These are phyloP conservation scores for Fusarium luffae DNA, from an alignment of 2,329 filamentous ascomycete species.

Conservation along the genomic window DNA sequence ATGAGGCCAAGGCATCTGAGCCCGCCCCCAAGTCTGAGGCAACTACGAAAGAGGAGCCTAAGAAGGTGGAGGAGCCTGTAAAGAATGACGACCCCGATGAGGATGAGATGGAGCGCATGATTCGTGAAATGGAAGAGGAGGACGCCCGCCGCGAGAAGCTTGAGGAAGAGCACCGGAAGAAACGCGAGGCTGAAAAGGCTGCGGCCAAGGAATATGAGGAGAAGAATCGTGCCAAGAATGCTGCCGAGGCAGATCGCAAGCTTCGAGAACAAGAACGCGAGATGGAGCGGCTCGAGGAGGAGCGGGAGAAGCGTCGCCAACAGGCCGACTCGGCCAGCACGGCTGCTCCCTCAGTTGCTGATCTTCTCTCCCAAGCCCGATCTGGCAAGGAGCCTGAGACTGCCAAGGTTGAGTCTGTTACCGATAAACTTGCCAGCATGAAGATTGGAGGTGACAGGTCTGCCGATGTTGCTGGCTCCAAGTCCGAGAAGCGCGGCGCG, in stretches of 20 bases:
- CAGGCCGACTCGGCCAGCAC: conserved; percentile 63
- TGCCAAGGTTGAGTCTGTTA: conserved; percentile 53
- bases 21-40: conserved; percentile 39
- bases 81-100: conserved; percentile 57
- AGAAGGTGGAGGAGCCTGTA: conserved; percentile 45
- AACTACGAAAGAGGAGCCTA: conserved; percentile 40
- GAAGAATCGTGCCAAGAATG: conserved; percentile 55
- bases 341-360: conserved; percentile 59
- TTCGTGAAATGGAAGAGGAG: conserved; percentile 68
- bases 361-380: conserved; percentile 59
- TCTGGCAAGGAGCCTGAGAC: conserved; percentile 55
- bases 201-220: conserved; percentile 64
- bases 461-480: conserved; percentile 61
- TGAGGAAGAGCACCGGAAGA: conserved; percentile 57
- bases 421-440: conserved; percentile 64
- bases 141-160: conserved; percentile 35
- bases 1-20: conserved; percentile 47
- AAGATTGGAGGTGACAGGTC: conserved; percentile 60
- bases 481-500: conserved; percentile 69
- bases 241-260: conserved; percentile 70
- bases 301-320: conserved; percentile 68
- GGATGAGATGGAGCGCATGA: conserved; percentile 69
- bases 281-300: conserved; percentile 79
- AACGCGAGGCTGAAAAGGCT: conserved; percentile 58
- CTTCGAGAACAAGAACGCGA: conserved; percentile 78